Evolutionary conservation across 495 filamentous ascomycete genomes (phyloP).

Genomic region (Tetracladium marchalianum): DNA sequence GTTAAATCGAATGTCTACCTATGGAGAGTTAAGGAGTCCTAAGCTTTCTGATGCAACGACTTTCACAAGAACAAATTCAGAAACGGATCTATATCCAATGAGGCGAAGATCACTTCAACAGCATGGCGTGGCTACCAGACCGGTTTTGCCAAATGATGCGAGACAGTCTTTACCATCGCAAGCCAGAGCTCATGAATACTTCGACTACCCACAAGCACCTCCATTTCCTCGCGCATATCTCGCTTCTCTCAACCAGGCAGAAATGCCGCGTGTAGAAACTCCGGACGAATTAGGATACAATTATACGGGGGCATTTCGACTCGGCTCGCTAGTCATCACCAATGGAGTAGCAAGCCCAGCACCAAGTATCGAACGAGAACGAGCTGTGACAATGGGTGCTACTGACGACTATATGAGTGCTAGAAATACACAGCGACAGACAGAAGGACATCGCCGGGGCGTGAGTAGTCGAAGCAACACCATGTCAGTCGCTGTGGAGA

Average conservation of each 20-base stretch:
- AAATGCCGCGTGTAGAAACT: constrained; percentile 14
- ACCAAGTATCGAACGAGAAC: constrained; percentile 10
- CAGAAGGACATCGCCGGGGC: not conserved
- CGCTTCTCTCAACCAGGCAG: constrained; percentile 1
- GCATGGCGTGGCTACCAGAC: constrained; percentile 19
- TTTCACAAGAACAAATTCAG: constrained; percentile 8
- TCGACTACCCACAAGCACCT: not conserved
- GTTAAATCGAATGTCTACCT: not conserved
- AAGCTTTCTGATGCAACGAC: not conserved
- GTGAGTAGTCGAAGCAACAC: constrained; percentile 9
- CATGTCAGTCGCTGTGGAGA: not conserved
- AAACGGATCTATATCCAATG: constrained; percentile 13
- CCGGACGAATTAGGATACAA: constrained; percentile 17
- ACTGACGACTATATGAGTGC: constrained; percentile 9
- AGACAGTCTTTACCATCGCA: constrained; percentile 3
- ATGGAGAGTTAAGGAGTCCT: not conserved
- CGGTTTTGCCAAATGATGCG: constrained; percentile 6
- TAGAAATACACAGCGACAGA: not conserved
- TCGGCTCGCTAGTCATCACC: constrained; percentile 46
- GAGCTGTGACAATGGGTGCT: constrained; percentile 1
- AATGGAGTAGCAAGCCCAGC: constrained; percentile 43
- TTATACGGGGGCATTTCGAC: constrained; percentile 44
- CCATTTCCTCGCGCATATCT: constrained; percentile 3
- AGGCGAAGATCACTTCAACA: constrained; percentile 12
- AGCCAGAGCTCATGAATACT: not conserved